Evolutionary conservation across 1,284 basidiomycete genomes (phyloP), one percentile per base, ranked within the genome.

Genomic region (Trichosporon ovoides): DNA sequence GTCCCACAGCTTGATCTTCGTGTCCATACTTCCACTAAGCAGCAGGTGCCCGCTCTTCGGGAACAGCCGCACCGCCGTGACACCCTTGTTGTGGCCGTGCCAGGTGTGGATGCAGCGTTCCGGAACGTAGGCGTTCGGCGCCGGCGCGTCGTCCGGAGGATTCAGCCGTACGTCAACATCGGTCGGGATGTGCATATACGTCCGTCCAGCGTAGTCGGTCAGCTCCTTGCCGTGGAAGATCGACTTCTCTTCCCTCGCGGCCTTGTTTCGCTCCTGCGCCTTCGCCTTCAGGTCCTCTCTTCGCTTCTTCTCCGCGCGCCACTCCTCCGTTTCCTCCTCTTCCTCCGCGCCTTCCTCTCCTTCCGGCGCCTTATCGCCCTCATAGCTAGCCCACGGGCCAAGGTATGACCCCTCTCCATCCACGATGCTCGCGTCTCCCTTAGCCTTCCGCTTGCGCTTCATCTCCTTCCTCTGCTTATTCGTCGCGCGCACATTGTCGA

Each of bases 1-100:
- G 71, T 98, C 96, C 96, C 96, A 99, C 38, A 99, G 83, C 91
- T 99, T 99, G 80, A 99, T 91, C 76, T 97, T 95, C 9, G 92
- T 97, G 77, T 99, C 96, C 91, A 98, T 95, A 57, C 91, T 94
- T 1, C 87, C 93, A 71, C 89, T 94, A 59, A 98, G 83, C 62
- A 98, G 75, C 31, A 98, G 80, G 78, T 99, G 96, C 0, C 93
- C 94, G 13, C 90, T 93, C 58, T 87, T 82, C 7, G 96, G 96
- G 79, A 98, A 94, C 38, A 92, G 81, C 55, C 91, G 87, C 63
- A 98, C 85, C 54, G 88, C 89, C n/a, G 90, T 91, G 6, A 99
- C 90, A 40, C 89, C 96, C 76, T 92, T 91, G 20, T 92, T 98
- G 77, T 99, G 96, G 0, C 96, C 96, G 3, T 91, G 95, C 88